phyloP scores from a whole-genome alignment of 495 filamentous ascomycete genomes.

The Tuber borchii region DNA sequence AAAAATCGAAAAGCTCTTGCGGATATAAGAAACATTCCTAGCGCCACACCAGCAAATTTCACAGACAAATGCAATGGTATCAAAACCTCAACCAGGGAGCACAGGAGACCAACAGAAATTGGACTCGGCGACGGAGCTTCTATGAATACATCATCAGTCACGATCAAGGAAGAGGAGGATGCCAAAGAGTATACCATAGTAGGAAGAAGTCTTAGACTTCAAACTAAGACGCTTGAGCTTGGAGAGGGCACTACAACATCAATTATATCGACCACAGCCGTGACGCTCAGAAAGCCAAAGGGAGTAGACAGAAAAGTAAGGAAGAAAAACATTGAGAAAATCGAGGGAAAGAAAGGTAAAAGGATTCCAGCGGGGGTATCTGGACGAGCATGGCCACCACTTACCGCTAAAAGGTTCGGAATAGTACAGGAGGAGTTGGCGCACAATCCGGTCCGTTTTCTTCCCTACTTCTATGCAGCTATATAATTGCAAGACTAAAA shows the following conservation, averaged over 20 bases:
- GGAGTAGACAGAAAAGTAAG: neutral
- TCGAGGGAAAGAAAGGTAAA: neutral
- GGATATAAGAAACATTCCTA: neutral
- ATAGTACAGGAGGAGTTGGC: constrained; percentile 35
- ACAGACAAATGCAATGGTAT: neutral
- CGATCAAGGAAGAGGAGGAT: neutral
- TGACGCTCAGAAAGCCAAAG: neutral
- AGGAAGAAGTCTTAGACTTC: neutral
- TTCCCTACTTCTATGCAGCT: neutral
- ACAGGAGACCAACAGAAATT: neutral
- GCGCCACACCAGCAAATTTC: neutral
- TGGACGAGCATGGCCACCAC: constrained; percentile 22
- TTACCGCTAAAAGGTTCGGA: constrained; percentile 29
- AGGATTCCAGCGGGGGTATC: constrained; percentile 21
- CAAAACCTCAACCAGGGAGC: neutral
- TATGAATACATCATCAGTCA: neutral
- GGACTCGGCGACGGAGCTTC: neutral
- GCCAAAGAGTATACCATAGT: neutral
- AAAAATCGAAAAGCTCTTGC: neutral
- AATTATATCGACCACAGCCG: neutral
- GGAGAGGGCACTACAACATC: neutral
- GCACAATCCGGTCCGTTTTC: constrained; percentile 20
- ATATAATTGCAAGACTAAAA: neutral
- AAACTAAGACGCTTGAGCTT: neutral
- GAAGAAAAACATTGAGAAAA: neutral